A percentile compares a stretch with the other conserved stretches of the same genome.
phyloP scores from a whole-genome alignment of 2,329 filamentous ascomycete genomes.

The Sarocladiaceae sp. region DNA sequence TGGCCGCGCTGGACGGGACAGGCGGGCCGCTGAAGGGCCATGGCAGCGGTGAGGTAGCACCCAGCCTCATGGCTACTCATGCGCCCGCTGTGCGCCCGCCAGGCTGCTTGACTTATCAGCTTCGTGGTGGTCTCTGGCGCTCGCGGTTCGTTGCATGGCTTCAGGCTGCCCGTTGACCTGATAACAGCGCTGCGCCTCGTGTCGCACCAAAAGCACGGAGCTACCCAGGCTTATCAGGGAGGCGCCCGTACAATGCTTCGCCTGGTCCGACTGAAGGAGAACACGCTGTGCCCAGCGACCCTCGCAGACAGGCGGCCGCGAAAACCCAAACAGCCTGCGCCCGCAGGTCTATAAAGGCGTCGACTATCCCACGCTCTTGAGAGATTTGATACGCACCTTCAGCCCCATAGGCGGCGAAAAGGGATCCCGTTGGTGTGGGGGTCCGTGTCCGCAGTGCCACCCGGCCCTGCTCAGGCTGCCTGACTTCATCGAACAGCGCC shows the following conservation, averaged over 20 bases:
- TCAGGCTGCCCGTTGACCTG: neutral
- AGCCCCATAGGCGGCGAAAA: neutral
- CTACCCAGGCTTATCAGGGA: conserved; percentile 3
- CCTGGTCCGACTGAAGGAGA: no score
- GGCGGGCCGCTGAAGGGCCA: neutral
- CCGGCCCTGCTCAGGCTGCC: no score
- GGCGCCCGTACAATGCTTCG: neutral
- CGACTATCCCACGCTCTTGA: conserved; percentile 7
- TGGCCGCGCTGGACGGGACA: no score
- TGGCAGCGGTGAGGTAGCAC: conserved; percentile 6
- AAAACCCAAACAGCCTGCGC: neutral
- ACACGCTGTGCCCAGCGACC: no score
- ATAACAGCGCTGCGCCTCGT: conserved; percentile 3
- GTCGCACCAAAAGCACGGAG: neutral
- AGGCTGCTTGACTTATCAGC: neutral
- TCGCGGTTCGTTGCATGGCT: neutral
- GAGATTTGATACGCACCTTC: conserved; percentile 8
- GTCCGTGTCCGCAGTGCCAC: no score
- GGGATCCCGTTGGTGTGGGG: no score
- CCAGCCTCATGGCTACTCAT: neutral
- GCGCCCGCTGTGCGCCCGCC: conserved; percentile 7
- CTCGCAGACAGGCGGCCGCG: neutral
- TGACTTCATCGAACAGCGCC: no score
- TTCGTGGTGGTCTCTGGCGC: neutral
- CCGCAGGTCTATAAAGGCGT: conserved; percentile 7